Evolutionary conservation across 1,284 basidiomycete species (phyloP).

Genomic region (Phylloboletellus chloephorus): DNA sequence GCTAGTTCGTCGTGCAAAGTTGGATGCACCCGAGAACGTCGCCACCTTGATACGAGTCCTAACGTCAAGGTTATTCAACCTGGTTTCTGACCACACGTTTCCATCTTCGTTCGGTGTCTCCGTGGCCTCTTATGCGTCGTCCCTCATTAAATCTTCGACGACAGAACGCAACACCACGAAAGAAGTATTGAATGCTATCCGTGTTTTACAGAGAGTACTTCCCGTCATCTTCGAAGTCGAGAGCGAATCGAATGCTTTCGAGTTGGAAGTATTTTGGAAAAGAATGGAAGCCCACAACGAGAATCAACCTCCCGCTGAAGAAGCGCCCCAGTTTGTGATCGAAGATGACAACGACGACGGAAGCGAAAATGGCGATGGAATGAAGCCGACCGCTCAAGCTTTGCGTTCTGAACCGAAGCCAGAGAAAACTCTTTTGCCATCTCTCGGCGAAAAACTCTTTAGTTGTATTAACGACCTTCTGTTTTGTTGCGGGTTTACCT

Average conservation of each 20-base stretch:
- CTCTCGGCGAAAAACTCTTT: slow-evolving; percentile 75
- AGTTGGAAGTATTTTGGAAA: slow-evolving; percentile 71
- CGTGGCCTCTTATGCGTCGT: slow-evolving; percentile 62
- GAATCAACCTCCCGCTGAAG: slow-evolving; percentile 23
- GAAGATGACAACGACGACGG: slow-evolving; percentile 67
- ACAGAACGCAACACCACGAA: slow-evolving; percentile 66
- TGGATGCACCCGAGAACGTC: slow-evolving; percentile 78
- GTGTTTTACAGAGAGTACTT: slow-evolving; percentile 81
- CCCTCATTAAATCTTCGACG: slow-evolving; percentile 55
- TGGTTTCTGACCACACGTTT: slow-evolving; percentile 79
- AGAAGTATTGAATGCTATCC: slow-evolving; percentile 82
- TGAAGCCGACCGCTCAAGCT: slow-evolving; percentile 12
- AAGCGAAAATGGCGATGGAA: slow-evolving; percentile 25
- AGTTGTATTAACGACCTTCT: slow-evolving; percentile 76
- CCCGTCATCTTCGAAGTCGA: slow-evolving; percentile 84
- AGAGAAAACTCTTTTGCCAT: slow-evolving; percentile 56
- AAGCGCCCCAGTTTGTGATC: slow-evolving; percentile 69
- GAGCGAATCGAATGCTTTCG: slow-evolving; percentile 63
- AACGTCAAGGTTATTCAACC: slow-evolving; percentile 71
- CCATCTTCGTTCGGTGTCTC: slow-evolving; percentile 52
- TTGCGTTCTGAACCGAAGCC: slow-evolving; percentile 28
- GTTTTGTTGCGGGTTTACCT: slow-evolving; percentile 88
- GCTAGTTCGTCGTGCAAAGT: slow-evolving; percentile 74
- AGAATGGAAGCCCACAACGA: slow-evolving; percentile 45
- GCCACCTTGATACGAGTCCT: slow-evolving; percentile 75